phyloP scores from a whole-genome alignment of 2,329 filamentous ascomycete genomes.

The Penicillium concentricum region DNA sequence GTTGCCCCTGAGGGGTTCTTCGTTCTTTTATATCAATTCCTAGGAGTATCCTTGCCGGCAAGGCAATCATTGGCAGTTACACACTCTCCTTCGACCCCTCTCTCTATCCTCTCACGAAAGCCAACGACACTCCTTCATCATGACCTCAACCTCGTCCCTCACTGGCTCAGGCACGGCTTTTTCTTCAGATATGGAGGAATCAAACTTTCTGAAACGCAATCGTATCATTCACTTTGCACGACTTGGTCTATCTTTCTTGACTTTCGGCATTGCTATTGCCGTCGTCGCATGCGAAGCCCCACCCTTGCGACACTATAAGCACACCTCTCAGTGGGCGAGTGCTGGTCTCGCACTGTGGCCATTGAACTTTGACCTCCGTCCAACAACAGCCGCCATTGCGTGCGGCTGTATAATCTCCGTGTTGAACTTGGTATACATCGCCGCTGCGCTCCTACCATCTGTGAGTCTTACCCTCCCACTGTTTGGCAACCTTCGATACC shows the following conservation, averaged over 20 bases:
- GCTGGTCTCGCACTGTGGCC: conserved; percentile 44
- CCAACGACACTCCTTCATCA: conserved; percentile 14
- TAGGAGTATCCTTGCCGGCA: conserved; percentile 18
- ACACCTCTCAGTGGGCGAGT: conserved; percentile 35
- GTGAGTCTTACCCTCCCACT: conserved; percentile 24
- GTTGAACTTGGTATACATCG: conserved; percentile 34
- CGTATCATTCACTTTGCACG: conserved; percentile 35
- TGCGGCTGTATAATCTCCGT: conserved; percentile 39
- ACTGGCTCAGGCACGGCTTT: conserved; percentile 30
- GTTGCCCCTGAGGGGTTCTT: conserved; percentile 5
- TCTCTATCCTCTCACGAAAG: neutral
- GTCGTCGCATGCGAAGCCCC: conserved; percentile 39
- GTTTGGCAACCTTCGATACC: neutral
- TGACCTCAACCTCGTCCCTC: conserved; percentile 30
- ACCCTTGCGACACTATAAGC: conserved; percentile 41
- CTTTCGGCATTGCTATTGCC: conserved; percentile 30
- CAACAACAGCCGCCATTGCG: conserved; percentile 37
- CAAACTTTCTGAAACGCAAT: conserved; percentile 34
- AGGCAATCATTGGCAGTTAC: conserved; percentile 8
- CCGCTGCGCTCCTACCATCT: conserved; percentile 35
- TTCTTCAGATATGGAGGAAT: conserved; percentile 39
- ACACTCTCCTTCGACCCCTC: neutral
- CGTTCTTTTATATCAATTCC: conserved; percentile 2
- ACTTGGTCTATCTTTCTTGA: conserved; percentile 34
- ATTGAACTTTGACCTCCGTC: conserved; percentile 41